Base-by-base conservation (phyloP, 768 basidiomycete genomes). In the Tricholoma bakamatsutake region DNA sequence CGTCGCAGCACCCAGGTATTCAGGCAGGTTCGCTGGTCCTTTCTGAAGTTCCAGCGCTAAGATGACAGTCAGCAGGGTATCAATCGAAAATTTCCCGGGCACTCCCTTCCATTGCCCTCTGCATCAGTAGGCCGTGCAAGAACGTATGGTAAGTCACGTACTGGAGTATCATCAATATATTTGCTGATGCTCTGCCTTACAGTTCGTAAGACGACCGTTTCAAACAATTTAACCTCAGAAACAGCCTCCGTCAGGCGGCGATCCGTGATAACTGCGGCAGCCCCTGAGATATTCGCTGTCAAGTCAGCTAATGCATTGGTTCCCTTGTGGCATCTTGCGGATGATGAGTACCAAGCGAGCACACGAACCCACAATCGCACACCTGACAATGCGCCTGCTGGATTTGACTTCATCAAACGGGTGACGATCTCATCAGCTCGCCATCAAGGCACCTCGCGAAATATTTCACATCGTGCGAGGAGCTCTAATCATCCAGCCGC, bases 271-370 rank as follows among this genome's bases (percentile, higher is more conserved):
- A 56, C 50, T 1, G 28, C 62, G 2, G 52, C 57, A 17, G 47
- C 49, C 3, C 51, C 47, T 13, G 52, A 30, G 10, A 17, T 42
- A 21, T 48, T 46, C 15, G 48, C 58, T 11, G 28, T 39, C 13
- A 61, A 63, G 28, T 58, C 62, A 27, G 15, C 50, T 24, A 37
- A 27, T 27, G 6, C 57, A 6, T 39, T 51, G 9, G 57, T 56
- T 34, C 60, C 60, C 17, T 56, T 57, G 24, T 63, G 62, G 62
- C 60, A 61, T 50, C 12, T 46, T 11, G 60, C 53, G 15, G 62
- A 63, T 18, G 62, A 63, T 12, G 62, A 61, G 27, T 50, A 58
- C 13, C 54, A 50, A 40, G 49, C 51, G 9, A 58, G 50, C 30
- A 47, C 40, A 9, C 56, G 54, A 50, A 55, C 43, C 8, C 54